These are phyloP conservation scores for Sindora glabra DNA, from an alignment of 306 rosid genomes.

Conservation along the genomic window DNA sequence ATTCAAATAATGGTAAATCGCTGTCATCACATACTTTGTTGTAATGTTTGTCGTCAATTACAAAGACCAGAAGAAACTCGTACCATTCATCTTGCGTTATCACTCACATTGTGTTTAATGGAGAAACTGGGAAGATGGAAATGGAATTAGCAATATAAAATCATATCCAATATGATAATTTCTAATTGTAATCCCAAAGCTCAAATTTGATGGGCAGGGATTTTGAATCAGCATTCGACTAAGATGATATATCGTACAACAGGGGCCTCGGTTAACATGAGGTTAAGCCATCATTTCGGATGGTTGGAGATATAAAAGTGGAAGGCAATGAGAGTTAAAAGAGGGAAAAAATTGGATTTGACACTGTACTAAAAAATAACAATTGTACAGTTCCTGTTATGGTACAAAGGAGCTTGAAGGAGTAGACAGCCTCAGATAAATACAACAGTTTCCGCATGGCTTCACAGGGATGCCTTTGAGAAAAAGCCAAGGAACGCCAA, in stretches of 20 bases:
- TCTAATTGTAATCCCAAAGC: not conserved
- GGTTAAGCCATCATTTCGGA: conserved; percentile 8
- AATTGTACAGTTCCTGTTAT: conserved; percentile 26
- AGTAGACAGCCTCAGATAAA: conserved; percentile 29
- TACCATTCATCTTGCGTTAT: too few species aligned
- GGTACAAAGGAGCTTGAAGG: conserved; percentile 29
- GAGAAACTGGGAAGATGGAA: too few species aligned
- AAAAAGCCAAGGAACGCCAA: conserved; percentile 10
- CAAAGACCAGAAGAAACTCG: too few species aligned
- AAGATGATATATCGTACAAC: conserved; percentile 5
- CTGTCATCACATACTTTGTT: too few species aligned
- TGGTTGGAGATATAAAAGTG: not conserved
- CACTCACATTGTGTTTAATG: too few species aligned
- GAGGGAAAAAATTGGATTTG: not conserved
- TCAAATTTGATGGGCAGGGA: conserved; percentile 2
- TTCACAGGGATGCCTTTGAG: not conserved
- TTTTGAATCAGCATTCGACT: conserved; percentile 8
- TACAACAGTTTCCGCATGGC: conserved; percentile 44
- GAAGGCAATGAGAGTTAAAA: too few species aligned
- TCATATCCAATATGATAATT: too few species aligned
- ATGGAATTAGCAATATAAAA: too few species aligned
- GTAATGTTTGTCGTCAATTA: too few species aligned
- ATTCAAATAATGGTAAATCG: too few species aligned
- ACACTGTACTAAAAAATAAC: conserved; percentile 28
- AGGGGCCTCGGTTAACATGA: conserved; percentile 17